Percentiles rank a stretch among this genome's conserved stretches.
These are phyloP conservation scores for Aspergillus sp. DNA, from an alignment of 2,329 filamentous ascomycete genomes.

Conservation along the genomic window DNA sequence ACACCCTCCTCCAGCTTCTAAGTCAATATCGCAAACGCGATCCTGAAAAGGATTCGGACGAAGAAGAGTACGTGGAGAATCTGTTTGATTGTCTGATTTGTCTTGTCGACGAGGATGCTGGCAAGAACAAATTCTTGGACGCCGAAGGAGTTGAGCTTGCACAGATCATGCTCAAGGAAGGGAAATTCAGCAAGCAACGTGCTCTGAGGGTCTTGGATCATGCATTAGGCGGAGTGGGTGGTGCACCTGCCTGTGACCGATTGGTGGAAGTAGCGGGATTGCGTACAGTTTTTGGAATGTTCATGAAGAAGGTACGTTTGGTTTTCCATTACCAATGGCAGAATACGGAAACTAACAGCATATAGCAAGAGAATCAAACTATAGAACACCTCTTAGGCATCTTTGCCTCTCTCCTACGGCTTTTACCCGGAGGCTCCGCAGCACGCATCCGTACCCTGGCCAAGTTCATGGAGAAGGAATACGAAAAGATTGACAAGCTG, in stretches of 20 bases:
- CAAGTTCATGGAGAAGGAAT: conserved; percentile 94
- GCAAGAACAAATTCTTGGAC: conserved; percentile 76
- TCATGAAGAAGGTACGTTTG: conserved; percentile 63
- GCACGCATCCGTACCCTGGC: conserved; percentile 76
- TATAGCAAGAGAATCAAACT: conserved; percentile 54
- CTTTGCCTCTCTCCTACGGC: conserved; percentile 72
- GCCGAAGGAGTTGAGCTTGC: conserved; percentile 88
- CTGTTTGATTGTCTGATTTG: conserved; percentile 82
- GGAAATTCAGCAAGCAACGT: conserved; percentile 71
- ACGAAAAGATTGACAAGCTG: conserved; percentile 71
- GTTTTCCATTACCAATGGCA: not conserved
- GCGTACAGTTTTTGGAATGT: conserved; percentile 76
- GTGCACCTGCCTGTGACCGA: conserved; percentile 61
- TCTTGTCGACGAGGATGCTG: conserved; percentile 64
- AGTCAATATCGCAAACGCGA: conserved; percentile 80
- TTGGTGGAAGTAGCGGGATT: conserved; percentile 78
- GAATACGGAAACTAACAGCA: conserved; percentile 10
- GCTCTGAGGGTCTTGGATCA: conserved; percentile 81
- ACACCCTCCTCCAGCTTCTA: conserved; percentile 72
- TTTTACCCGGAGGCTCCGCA: conserved; percentile 69
- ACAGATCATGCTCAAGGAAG: conserved; percentile 85
- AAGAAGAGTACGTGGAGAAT: conserved; percentile 94
- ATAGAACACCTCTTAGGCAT: conserved; percentile 79
- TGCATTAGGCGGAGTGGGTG: conserved; percentile 56
- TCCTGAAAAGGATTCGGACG: conserved; percentile 74